Base-by-base conservation (phyloP, 148 eudicot species). In the Fagopyrum homotropicum region DNA sequence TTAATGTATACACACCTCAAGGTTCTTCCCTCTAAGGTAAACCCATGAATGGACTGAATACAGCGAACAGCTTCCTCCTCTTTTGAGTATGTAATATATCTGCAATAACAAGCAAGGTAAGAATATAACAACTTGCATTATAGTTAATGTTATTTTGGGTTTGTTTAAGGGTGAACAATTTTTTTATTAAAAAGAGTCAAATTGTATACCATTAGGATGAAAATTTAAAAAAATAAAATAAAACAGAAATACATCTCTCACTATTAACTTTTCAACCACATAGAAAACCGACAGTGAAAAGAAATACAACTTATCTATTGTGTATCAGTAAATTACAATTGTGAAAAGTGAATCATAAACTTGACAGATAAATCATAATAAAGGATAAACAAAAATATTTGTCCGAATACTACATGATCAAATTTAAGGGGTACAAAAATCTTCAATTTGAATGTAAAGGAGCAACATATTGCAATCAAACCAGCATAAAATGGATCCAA, bases 11-110 rank as follows among this genome's bases (percentile, higher is more conserved):
- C 85, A 60, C 48, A 90, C 99, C 89, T 95, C 82, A 95, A 82
- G 76, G 89, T 80, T 75, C 88, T 84, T 22, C 92, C 91, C 22
- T 92, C 96, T 83, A 95, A 85, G 45, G 80, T 81, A 84, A 89
- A 95, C 30, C 89, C 96, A 82, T 95, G 93, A 50, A 95, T 97
- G 17, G 91, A 90, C 81, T 92, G 97, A 81, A 95, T 95, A 81
- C 99, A 92, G 17, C 99, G 92, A 63, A 89, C 86, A 1, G 99
- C 99, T 80, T 95, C 99, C 55, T 92, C 99, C 86, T 92, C 99
- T 83, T 91, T 95, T 70, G 88, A 82, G 79, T 92, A 95, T 72
- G 99, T 92, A 80, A 92, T 92, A 89, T 95, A 92, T 85, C 99
- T 95, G 82, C 76, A 72, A 74, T 43, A 7, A 69, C 17, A 49